Percentiles rank a stretch among this genome's conserved stretches.
Evolutionary conservation across 805 yeast genomes (phyloP).

Genomic region (Yarrowia phangngaensis): DNA sequence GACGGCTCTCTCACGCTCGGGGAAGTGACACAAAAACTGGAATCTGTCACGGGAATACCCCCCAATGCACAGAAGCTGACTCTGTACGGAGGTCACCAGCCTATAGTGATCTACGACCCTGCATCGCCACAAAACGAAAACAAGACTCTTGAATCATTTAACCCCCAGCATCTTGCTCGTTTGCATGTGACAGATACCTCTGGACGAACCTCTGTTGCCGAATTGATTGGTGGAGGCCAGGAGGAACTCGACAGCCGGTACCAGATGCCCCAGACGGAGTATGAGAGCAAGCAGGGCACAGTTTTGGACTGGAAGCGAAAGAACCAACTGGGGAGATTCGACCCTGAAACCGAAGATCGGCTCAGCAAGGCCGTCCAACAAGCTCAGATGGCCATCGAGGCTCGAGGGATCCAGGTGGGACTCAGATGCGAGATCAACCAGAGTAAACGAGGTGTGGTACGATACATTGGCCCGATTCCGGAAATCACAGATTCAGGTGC

Average conservation of each 20-base stretch:
- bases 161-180: constrained; percentile 43
- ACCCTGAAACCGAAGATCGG: constrained; percentile 43
- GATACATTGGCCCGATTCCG: constrained; percentile 64
- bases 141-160: constrained; percentile 33
- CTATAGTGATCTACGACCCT: constrained; percentile 20
- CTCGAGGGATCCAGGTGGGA: constrained; percentile 42
- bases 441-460: constrained; percentile 55
- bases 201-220: constrained; percentile 1
- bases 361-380: constrained; percentile 25
- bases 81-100: constrained; percentile 33
- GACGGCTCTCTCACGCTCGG: constrained; percentile 58
- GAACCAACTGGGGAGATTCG: constrained; percentile 67
- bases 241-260: constrained; percentile 37
- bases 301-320: constrained; percentile 74
- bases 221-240: constrained; percentile 32
- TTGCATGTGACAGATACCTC: constrained; percentile 48
- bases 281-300: constrained; percentile 55
- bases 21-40: constrained; percentile 53
- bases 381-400: constrained; percentile 27
- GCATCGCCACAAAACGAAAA: constrained; percentile 26
- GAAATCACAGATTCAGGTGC: constrained; percentile 48
- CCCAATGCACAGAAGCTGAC: constrained; percentile 47
- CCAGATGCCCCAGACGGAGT: constrained; percentile 56
- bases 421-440: constrained; percentile 42
- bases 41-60: constrained; percentile 70